Evolutionary conservation across 2,329 filamentous ascomycete genomes (phyloP).

Genomic region (Periconia sp.): DNA sequence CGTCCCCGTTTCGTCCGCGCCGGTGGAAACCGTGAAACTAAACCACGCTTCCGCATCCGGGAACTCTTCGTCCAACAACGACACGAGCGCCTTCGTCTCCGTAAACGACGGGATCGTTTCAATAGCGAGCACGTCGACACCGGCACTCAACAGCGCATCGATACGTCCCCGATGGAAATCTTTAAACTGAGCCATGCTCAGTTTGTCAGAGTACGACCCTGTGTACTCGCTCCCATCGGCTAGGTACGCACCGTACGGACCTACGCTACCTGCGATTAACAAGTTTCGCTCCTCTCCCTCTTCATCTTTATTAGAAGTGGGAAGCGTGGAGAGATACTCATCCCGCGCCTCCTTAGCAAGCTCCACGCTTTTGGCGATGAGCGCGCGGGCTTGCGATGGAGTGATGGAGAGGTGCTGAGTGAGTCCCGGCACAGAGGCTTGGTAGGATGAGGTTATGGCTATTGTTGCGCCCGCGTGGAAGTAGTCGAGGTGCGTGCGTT

Average conservation of each 20-base stretch:
- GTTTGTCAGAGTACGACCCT: constrained; percentile 43
- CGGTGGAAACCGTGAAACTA: constrained; percentile 40
- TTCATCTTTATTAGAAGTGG: constrained; percentile 1
- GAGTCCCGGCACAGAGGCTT: constrained; percentile 48
- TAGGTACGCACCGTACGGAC: constrained; percentile 52
- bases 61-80: constrained; percentile 45
- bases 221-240: constrained; percentile 51
- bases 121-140: constrained; percentile 48
- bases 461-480: constrained; percentile 49
- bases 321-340: constrained; percentile 21
- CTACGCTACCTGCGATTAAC: constrained; percentile 50
- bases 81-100: constrained; percentile 44
- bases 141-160: constrained; percentile 43
- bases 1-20: background rate
- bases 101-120: constrained; percentile 49
- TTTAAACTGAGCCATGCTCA: constrained; percentile 22
- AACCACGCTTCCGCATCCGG: constrained; percentile 43
- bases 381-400: constrained; percentile 33
- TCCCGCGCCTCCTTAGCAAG: constrained; percentile 44
- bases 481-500: constrained; percentile 49
- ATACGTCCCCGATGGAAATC: constrained; percentile 49
- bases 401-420: constrained; percentile 38
- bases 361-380: constrained; percentile 46
- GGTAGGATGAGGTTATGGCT: constrained; percentile 52
- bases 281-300: constrained; percentile 9